phyloP scores from a whole-genome alignment of 805 yeast species.

The Saccharomycopsis fermentans region DNA sequence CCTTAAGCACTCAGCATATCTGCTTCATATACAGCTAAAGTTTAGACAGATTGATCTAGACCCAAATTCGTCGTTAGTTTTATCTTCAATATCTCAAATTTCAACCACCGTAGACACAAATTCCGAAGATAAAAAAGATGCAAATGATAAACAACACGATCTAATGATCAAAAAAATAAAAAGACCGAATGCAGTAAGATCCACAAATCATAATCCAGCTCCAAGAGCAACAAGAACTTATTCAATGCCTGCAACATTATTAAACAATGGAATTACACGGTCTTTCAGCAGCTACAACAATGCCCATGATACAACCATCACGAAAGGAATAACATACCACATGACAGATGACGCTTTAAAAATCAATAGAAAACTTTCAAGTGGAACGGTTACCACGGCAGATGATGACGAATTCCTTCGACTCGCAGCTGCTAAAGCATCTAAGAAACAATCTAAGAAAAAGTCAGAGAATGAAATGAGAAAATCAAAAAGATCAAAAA shows the following conservation, averaged over 20 bases:
- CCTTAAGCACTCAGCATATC: background rate
- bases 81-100: background rate
- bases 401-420: background rate
- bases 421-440: background rate
- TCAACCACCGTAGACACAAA: background rate
- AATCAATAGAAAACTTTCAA: slow-evolving; percentile 1
- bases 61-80: background rate
- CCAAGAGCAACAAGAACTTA: slow-evolving; percentile 38
- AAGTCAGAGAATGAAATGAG: background rate
- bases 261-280: background rate
- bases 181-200: slow-evolving; percentile 20
- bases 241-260: slow-evolving; percentile 27
- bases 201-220: slow-evolving; percentile 35
- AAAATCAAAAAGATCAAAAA: background rate
- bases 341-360: background rate
- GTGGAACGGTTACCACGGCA: background rate
- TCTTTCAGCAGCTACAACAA: background rate
- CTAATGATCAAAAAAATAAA: background rate
- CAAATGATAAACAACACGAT: background rate
- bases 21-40: slow-evolving; percentile 7
- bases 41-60: slow-evolving; percentile 9
- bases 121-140: background rate
- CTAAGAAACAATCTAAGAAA: background rate
- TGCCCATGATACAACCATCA: background rate
- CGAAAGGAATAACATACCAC: background rate